Evolutionary conservation across 805 yeast genomes (phyloP), one percentile per base, ranked within the genome.

Genomic region (Barnettozyma sucrosica): DNA sequence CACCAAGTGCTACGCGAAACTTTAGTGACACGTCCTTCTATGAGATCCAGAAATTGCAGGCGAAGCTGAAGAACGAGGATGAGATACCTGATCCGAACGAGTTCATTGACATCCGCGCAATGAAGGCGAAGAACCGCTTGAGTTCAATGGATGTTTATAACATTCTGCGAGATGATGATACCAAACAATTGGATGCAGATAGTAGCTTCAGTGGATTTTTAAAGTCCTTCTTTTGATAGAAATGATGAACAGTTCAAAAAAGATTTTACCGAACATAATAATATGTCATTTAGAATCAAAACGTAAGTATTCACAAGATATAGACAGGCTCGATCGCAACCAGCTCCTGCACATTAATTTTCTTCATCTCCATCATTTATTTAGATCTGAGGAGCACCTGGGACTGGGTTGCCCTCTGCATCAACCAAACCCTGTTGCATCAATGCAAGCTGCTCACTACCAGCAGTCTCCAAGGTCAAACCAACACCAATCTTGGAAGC

Each of bases 391-490:
- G 86, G 86, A 51, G 86, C 87, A 61, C 88, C 88, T 61, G 85
- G 89, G 55, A 85, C 76, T 61, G 93, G 92, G 75, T 85, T 85
- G 63, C 93, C 95, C 62, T 85, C 81, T 56, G 82, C 85, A 65
- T 85, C 95, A 55, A 82, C 68, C 69, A 85, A 73, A 61, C 92
- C 92, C 70, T 85, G 89, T 73, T 85, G 95, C 89, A 85, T 82
- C 83, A 86, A 77, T 77, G 87, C 81, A 59, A 89, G 79, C 73
- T 88, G 93, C 73, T 90, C 96, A 63, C 86, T 82, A 65, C 97
- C 97, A 49, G 93, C 92, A 55, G 93, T 83, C 76, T 93, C 98
- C 56, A 93, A 83, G 75, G 92, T 97, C 61, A 93, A 76, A 68
- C 97, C 98, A 59, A 90, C 79, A 65, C 99, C 99, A 56, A 92